Evolutionary conservation across 192 early-diverging fungal genomes (phyloP).

Genomic region (Thamnidium elegans): DNA sequence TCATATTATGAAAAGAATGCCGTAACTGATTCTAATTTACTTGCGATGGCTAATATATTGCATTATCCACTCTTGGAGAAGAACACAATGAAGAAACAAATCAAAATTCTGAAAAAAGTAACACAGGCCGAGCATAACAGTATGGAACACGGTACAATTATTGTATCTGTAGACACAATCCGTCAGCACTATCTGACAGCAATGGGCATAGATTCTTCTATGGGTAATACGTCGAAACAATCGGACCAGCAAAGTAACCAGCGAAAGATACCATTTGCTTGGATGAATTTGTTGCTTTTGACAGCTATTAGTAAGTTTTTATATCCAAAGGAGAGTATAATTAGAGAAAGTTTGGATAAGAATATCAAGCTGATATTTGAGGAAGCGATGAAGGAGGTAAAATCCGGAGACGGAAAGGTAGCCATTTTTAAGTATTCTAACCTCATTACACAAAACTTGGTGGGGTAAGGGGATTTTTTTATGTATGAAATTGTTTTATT

Average conservation of each 20-base stretch:
- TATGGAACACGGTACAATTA: too few relatives aligned
- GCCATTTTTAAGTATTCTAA: conserved; percentile 6
- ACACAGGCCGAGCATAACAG: too few relatives aligned
- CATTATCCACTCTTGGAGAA: background rate
- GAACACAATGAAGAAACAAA: background rate
- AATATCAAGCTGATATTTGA: background rate
- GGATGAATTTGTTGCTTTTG: conserved; percentile 22
- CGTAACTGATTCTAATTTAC: background rate
- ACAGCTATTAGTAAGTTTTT: conserved; percentile 17
- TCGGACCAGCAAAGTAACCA: background rate
- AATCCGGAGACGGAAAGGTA: conserved; percentile 1
- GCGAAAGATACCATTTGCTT: too few relatives aligned
- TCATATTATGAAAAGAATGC: background rate
- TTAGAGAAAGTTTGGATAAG: background rate
- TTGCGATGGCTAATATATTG: background rate
- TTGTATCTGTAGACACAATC: background rate
- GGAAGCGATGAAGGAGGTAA: background rate
- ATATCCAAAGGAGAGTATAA: conserved; percentile 3
- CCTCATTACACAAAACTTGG: background rate
- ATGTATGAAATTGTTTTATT: too few relatives aligned
- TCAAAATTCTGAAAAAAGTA: background rate
- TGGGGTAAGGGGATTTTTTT: too few relatives aligned
- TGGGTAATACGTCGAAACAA: background rate
- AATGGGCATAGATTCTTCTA: conserved; percentile 2
- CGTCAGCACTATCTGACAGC: conserved; percentile 10